These are phyloP conservation scores for Penicillium freii DNA, from an alignment of 2,329 filamentous ascomycete genomes.

Conservation along the genomic window DNA sequence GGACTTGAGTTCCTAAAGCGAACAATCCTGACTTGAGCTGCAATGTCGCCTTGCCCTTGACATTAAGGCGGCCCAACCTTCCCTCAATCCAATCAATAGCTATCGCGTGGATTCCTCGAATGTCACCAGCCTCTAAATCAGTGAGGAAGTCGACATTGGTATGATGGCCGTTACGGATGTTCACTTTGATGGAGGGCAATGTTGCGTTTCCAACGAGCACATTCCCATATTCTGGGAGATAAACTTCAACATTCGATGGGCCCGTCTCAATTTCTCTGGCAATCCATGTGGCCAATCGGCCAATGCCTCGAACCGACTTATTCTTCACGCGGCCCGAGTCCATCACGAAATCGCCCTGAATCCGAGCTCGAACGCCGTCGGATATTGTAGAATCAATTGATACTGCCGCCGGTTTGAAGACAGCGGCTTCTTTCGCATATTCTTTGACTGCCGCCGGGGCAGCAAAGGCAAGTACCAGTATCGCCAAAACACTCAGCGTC, in stretches of 20 bases:
- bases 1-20: slow-evolving; percentile 70
- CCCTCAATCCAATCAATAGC: slow-evolving; percentile 88
- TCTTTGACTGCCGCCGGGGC: slow-evolving; percentile 76
- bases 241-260: slow-evolving; percentile 70
- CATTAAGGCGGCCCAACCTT: slow-evolving; percentile 65
- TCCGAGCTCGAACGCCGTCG: slow-evolving; percentile 71
- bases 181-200: slow-evolving; percentile 72
- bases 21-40: slow-evolving; percentile 76
- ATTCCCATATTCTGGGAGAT: slow-evolving; percentile 78
- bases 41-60: slow-evolving; percentile 72
- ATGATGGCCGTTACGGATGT: slow-evolving; percentile 72
- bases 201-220: slow-evolving; percentile 72
- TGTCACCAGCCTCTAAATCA: slow-evolving; percentile 71
- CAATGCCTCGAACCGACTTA: slow-evolving; percentile 69
- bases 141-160: slow-evolving; percentile 78
- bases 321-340: slow-evolving; percentile 74
- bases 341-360: slow-evolving; percentile 78
- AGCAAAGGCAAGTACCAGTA: slow-evolving; percentile 77
- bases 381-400: slow-evolving; percentile 82
- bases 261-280: slow-evolving; percentile 72
- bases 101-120: slow-evolving; percentile 72
- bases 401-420: slow-evolving; percentile 78
- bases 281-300: slow-evolving; percentile 75
- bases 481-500: slow-evolving; percentile 60
- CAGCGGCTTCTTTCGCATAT: slow-evolving; percentile 79